These are phyloP conservation scores for Lactarius tabidus DNA, from an alignment of 768 basidiomycete species.

Conservation along the genomic window DNA sequence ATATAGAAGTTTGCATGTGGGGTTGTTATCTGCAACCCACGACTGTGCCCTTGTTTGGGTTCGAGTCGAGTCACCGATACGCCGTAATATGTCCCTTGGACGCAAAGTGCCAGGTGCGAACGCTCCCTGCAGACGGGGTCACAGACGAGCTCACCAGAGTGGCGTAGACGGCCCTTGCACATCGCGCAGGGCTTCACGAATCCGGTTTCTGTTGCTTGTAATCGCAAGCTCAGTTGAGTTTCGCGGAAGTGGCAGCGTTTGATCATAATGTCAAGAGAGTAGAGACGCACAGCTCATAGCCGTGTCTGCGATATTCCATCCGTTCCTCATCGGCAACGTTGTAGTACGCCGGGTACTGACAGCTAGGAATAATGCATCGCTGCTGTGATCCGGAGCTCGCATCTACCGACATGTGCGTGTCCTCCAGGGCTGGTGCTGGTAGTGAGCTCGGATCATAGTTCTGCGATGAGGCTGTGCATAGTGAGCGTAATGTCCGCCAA, in stretches of 20 bases:
- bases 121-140: constrained; percentile 2
- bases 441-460: not conserved
- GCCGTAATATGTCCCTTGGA: constrained; percentile 9
- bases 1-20: not conserved
- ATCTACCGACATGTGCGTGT: not conserved
- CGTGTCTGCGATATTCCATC: constrained; percentile 19
- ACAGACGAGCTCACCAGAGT: constrained; percentile 10
- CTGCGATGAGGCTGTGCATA: not conserved
- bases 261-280: too few relatives aligned
- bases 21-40: not conserved
- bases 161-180: constrained; percentile 14
- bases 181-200: constrained; percentile 10
- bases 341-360: constrained; percentile 9
- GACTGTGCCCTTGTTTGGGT: not conserved
- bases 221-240: not conserved
- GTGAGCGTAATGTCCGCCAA: not conserved
- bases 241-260: too few relatives aligned
- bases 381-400: not conserved
- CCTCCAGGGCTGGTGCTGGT: not conserved
- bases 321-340: constrained; percentile 15
- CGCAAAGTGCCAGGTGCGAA: not conserved
- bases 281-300: constrained; percentile 20
- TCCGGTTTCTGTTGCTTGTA: constrained; percentile 11
- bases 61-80: constrained; percentile 2
- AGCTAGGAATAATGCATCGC: constrained; percentile 9